Conservation (phyloP, 768 basidiomycete species). For the Pleurotus salmoneostramineus region DNA sequence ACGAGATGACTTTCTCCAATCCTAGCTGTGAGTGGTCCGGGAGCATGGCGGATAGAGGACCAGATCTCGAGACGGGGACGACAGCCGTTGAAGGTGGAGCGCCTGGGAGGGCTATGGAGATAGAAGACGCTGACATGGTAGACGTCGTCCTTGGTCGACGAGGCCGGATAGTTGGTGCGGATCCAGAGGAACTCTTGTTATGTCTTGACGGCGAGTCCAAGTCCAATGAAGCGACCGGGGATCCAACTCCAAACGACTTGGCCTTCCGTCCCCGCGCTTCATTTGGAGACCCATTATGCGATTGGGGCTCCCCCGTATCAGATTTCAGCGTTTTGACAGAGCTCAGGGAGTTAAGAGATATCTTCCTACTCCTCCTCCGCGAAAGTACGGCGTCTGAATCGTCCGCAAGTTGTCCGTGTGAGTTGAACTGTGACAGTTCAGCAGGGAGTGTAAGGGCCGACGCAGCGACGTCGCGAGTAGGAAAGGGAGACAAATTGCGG, state of each 20-base stretch:
- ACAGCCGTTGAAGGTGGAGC: background rate
- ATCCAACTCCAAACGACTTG: slow-evolving; percentile 43
- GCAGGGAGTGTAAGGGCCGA: slow-evolving; percentile 70
- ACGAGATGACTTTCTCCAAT: slow-evolving; percentile 66
- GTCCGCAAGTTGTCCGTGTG: slow-evolving; percentile 58
- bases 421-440: slow-evolving; percentile 55
- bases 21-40: slow-evolving; percentile 63
- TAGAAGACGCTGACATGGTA: slow-evolving; percentile 37
- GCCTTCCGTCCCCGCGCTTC: slow-evolving; percentile 37
- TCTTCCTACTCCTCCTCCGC: slow-evolving; percentile 54
- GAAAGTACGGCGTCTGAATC: slow-evolving; percentile 63
- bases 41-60: slow-evolving; percentile 28
- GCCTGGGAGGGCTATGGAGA: background rate
- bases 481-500: slow-evolving; percentile 82
- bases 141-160: slow-evolving; percentile 50
- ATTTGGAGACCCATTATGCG: slow-evolving; percentile 10
- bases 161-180: slow-evolving; percentile 29
- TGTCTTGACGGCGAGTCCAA: slow-evolving; percentile 10
- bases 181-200: slow-evolving; percentile 1
- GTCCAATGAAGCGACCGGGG: slow-evolving; percentile 17
- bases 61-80: slow-evolving; percentile 12
- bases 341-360: slow-evolving; percentile 54
- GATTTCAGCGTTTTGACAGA: slow-evolving; percentile 42
- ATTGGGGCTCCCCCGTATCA: slow-evolving; percentile 32
- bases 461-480: slow-evolving; percentile 72